These are phyloP conservation scores for Xerocomellus intermedius DNA, from an alignment of 768 basidiomycete species.

Conservation along the genomic window DNA sequence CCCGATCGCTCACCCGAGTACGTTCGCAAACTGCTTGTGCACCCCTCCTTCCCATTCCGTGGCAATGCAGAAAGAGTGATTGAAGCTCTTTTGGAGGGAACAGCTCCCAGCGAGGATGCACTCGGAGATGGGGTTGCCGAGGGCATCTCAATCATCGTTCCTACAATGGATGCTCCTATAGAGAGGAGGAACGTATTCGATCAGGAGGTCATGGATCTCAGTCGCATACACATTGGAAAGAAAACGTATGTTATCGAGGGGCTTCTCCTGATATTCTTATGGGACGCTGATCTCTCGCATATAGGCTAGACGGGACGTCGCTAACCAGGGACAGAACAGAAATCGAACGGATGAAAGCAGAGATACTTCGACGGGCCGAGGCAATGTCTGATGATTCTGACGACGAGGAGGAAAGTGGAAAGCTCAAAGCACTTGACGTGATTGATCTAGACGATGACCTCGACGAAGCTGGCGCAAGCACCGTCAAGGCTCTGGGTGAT, in stretches of 20 bases:
- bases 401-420: conserved; percentile 52
- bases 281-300: conserved; percentile 2
- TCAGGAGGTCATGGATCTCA: conserved; percentile 64
- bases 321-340: conserved; percentile 55
- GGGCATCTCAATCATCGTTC: background rate
- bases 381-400: conserved; percentile 63
- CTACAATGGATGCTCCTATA: conserved; percentile 21
- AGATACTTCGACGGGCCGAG: conserved; percentile 77
- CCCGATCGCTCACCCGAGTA: conserved; percentile 59
- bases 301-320: conserved; percentile 45
- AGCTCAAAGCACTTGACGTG: conserved; percentile 19
- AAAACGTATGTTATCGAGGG: conserved; percentile 44
- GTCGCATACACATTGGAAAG: conserved; percentile 61
- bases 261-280: background rate
- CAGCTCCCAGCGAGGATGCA: conserved; percentile 45
- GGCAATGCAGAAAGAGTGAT: conserved; percentile 62
- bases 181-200: conserved; percentile 76
- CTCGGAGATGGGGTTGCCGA: conserved; percentile 17
- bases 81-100: conserved; percentile 73
- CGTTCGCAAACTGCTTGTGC: conserved; percentile 54
- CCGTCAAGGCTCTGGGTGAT: conserved; percentile 55
- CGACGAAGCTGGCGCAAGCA: conserved; percentile 39
- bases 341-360: conserved; percentile 76
- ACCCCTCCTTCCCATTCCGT: conserved; percentile 46
- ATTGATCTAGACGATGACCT: conserved; percentile 56